Conservation (phyloP, 805 yeast species). For the Metschnikowia cubensis region DNA sequence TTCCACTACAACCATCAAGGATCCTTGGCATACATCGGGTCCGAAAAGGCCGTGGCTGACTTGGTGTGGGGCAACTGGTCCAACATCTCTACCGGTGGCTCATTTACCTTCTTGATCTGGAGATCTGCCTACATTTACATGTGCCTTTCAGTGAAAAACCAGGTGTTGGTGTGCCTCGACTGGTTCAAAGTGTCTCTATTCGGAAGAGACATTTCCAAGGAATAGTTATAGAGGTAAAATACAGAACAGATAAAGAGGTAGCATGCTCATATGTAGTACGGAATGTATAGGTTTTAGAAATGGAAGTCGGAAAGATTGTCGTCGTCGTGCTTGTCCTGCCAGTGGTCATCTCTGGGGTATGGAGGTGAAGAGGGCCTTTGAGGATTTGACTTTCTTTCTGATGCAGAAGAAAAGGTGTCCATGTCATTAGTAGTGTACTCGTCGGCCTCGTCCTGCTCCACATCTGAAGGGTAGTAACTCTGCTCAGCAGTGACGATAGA, state of each 20-base stretch:
- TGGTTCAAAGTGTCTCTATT: slow-evolving; percentile 85
- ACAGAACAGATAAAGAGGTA: not conserved
- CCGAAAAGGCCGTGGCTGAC: slow-evolving; percentile 92
- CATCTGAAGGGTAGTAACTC: slow-evolving; percentile 30
- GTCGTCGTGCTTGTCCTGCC: slow-evolving; percentile 12
- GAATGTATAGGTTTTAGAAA: slow-evolving; percentile 8
- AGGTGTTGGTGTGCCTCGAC: slow-evolving; percentile 78
- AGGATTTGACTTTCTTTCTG: slow-evolving; percentile 8
- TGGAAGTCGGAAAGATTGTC: slow-evolving; percentile 19
- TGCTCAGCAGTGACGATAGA: slow-evolving; percentile 42
- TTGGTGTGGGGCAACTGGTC: slow-evolving; percentile 75
- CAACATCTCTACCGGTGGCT: slow-evolving; percentile 78
- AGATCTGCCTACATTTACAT: slow-evolving; percentile 88
- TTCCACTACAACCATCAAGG: slow-evolving; percentile 88
- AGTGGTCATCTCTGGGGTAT: slow-evolving; percentile 15
- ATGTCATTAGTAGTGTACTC: slow-evolving; percentile 4
- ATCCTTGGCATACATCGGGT: slow-evolving; percentile 89
- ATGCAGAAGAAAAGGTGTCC: slow-evolving; percentile 8
- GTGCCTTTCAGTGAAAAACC: slow-evolving; percentile 88
- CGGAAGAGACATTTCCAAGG: slow-evolving; percentile 93
- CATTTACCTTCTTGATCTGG: slow-evolving; percentile 89
- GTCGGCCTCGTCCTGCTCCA: slow-evolving; percentile 21
- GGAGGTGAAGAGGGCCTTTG: slow-evolving; percentile 14
- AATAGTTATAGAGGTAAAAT: slow-evolving; percentile 22
- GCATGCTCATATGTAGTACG: too few species aligned